Conservation (phyloP, 2,329 filamentous ascomycete species). For the Exophiala sp. region DNA sequence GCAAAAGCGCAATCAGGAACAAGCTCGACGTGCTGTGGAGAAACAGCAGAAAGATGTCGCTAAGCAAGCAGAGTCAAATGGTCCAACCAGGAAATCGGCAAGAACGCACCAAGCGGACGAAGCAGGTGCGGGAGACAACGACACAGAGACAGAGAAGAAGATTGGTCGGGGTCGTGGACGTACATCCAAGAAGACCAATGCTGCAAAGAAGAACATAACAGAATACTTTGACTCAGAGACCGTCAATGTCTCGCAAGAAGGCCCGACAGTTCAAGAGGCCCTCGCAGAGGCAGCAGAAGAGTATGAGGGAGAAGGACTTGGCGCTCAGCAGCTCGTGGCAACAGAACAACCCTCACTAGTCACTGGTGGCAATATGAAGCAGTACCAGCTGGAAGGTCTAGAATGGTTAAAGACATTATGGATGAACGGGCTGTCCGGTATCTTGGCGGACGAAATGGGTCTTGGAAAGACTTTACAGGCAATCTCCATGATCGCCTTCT, state of each 20-base stretch:
- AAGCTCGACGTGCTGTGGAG: slow-evolving; percentile 37
- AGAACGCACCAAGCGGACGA: slow-evolving; percentile 12
- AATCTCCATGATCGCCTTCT: slow-evolving; percentile 78
- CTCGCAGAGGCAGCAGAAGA: slow-evolving; percentile 58
- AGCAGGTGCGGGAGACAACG: slow-evolving; percentile 4
- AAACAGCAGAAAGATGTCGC: slow-evolving; percentile 32
- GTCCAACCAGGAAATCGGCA: slow-evolving; percentile 22
- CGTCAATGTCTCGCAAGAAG: slow-evolving; percentile 51
- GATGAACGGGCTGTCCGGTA: slow-evolving; percentile 89
- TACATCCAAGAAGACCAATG: slow-evolving; percentile 23
- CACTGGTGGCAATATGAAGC: slow-evolving; percentile 82
- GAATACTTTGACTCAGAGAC: slow-evolving; percentile 61
- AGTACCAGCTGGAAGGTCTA: slow-evolving; percentile 89
- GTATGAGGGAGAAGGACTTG: slow-evolving; percentile 57
- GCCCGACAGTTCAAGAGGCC: slow-evolving; percentile 55
- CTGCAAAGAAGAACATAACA: slow-evolving; percentile 44
- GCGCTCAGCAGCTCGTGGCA: slow-evolving; percentile 68
- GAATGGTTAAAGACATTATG: slow-evolving; percentile 84
- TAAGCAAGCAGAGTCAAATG: slow-evolving; percentile 30
- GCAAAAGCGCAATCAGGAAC: slow-evolving; percentile 43
- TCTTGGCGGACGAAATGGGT: slow-evolving; percentile 92
- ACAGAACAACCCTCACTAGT: slow-evolving; percentile 83
- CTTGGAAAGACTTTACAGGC: slow-evolving; percentile 90
- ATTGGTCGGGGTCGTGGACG: slow-evolving; percentile 23
- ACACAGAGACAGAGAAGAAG: slow-evolving; percentile 29